Conservation (phyloP, 2,329 filamentous ascomycete species). For the Penicillium griseofulvum region DNA sequence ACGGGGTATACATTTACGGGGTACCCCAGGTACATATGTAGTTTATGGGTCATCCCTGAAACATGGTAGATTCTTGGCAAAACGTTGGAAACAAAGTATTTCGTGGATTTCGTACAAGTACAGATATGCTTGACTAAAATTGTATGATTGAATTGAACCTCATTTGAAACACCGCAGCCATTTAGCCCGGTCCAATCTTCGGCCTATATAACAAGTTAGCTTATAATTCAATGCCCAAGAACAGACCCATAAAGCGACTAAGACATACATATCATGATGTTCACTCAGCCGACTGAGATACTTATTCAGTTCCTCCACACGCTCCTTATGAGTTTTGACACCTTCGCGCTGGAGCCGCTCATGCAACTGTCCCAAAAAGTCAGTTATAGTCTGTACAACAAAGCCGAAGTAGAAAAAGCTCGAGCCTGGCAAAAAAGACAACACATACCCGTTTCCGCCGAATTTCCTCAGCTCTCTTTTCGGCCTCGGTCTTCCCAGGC, state of each 20-base stretch:
- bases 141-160: not conserved
- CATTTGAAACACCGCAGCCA: not conserved
- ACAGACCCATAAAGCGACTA: not conserved
- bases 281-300: conserved; percentile 90
- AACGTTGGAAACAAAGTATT: not conserved
- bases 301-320: conserved; percentile 91
- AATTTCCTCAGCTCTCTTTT: conserved; percentile 76
- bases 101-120: not conserved
- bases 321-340: conserved; percentile 93
- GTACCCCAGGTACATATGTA: no score
- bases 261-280: conserved; percentile 85
- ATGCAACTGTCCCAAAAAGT: conserved; percentile 59
- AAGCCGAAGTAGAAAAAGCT: conserved; percentile 6
- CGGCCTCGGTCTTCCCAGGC: conserved; percentile 73
- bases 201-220: conserved; percentile 30
- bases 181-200: conserved; percentile 43
- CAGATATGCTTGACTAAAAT: not conserved
- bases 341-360: conserved; percentile 79
- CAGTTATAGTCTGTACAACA: conserved; percentile 2
- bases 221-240: not conserved
- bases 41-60: not conserved
- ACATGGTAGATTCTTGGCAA: not conserved
- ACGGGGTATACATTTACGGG: not conserved
- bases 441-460: conserved; percentile 71
- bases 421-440: not conserved